These are phyloP conservation scores for Oryza glaberrima DNA, from an alignment of 176 grass and related monocot species.

Conservation along the genomic window DNA sequence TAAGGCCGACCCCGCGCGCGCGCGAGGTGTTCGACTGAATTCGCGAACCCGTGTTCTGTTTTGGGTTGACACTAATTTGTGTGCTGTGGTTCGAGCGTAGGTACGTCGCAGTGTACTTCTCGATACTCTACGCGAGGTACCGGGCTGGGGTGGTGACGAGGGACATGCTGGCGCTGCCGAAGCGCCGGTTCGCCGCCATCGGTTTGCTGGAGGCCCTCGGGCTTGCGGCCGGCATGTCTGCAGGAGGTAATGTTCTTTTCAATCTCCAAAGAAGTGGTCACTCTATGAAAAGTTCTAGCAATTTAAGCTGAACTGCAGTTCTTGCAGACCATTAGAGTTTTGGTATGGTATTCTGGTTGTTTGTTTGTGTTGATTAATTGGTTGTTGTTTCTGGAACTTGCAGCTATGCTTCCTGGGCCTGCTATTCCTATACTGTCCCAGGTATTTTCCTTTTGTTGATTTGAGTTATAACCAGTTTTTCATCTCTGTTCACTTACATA, in stretches of 20 bases:
- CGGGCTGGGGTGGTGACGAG: conserved; percentile 55
- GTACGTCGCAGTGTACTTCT: conserved; percentile 84
- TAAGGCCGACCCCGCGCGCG: conserved; percentile 3
- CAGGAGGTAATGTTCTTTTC: conserved; percentile 58
- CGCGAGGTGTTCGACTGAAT: conserved; percentile 46
- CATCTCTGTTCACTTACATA: neutral
- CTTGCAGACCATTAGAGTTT: neutral
- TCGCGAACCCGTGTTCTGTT: neutral
- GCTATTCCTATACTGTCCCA: conserved; percentile 94
- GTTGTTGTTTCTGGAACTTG: conserved; percentile 25
- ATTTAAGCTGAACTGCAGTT: neutral
- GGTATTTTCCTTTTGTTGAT: conserved; percentile 48
- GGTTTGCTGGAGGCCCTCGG: conserved; percentile 87
- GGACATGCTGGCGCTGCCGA: conserved; percentile 79
- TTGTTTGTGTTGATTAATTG: conserved; percentile 2
- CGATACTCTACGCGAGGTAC: conserved; percentile 70
- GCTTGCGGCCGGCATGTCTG: conserved; percentile 86
- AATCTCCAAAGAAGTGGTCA: neutral
- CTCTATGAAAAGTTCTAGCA: neutral
- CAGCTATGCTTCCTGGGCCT: conserved; percentile 93
- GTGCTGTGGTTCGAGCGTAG: neutral
- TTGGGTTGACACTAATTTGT: too few relatives aligned
- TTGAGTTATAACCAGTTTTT: conserved; percentile 15
- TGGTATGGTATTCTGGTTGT: neutral
- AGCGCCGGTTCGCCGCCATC: conserved; percentile 62